phyloP scores from a whole-genome alignment of 2,329 filamentous ascomycete species.

The Aspergillus brasiliensis region DNA sequence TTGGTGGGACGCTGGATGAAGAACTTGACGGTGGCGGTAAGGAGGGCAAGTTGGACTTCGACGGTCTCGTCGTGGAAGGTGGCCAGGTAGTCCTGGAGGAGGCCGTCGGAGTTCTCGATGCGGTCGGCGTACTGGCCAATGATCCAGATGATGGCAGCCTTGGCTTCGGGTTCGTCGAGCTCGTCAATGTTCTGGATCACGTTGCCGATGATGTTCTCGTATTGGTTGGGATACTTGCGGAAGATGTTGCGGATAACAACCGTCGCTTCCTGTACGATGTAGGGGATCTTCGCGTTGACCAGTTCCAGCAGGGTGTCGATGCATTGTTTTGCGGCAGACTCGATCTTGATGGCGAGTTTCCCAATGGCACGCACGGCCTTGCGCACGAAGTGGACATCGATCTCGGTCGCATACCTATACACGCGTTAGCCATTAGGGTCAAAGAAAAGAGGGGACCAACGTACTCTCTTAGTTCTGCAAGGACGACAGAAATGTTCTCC shows the following conservation, averaged over 20 bases:
- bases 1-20: slow-evolving; percentile 97
- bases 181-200: slow-evolving; percentile 96
- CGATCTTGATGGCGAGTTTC: slow-evolving; percentile 98
- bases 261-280: slow-evolving; percentile 98
- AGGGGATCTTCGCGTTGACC: slow-evolving; percentile 96
- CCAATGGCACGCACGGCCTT: slow-evolving; percentile 97
- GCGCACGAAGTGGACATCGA: slow-evolving; percentile 97
- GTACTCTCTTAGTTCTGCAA: slow-evolving; percentile 88
- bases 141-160: slow-evolving; percentile 98
- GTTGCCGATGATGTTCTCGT: slow-evolving; percentile 95
- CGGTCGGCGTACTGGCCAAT: slow-evolving; percentile 97
- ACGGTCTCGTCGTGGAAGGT: slow-evolving; percentile 92
- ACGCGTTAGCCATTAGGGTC: slow-evolving; percentile 9
- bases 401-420: slow-evolving; percentile 81
- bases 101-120: slow-evolving; percentile 92
- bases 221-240: slow-evolving; percentile 97
- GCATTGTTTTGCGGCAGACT: slow-evolving; percentile 84
- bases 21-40: slow-evolving; percentile 95
- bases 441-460: slow-evolving; percentile 23
- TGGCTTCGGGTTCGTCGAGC: slow-evolving; percentile 94
- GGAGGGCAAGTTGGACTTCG: slow-evolving; percentile 89
- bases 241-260: slow-evolving; percentile 99
- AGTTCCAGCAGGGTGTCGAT: slow-evolving; percentile 91
- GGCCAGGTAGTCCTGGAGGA: slow-evolving; percentile 93
- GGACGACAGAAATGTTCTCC: slow-evolving; percentile 90